A percentile compares a stretch with the other conserved stretches of the same genome.
Conservation (phyloP, 2,329 filamentous ascomycete species). For the Aspergillus fumigatiaffinis region DNA sequence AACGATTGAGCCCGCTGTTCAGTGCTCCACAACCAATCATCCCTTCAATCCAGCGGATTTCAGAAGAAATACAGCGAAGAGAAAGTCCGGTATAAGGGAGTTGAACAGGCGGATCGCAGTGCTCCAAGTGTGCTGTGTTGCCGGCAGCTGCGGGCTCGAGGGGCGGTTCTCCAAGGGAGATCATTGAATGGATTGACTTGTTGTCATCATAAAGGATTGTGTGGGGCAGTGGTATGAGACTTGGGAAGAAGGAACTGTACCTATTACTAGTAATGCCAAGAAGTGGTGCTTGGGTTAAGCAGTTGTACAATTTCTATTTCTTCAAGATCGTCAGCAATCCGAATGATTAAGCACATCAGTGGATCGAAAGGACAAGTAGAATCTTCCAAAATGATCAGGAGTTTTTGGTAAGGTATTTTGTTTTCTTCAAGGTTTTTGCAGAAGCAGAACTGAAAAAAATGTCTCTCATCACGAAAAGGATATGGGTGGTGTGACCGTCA, state of each 20-base stretch:
- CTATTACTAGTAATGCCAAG: slow-evolving; percentile 10
- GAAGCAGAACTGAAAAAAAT: slow-evolving; percentile 61
- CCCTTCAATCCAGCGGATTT: slow-evolving; percentile 16
- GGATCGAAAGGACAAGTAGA: slow-evolving; percentile 9
- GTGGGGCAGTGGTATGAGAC: slow-evolving; percentile 6
- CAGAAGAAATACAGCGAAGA: slow-evolving; percentile 12
- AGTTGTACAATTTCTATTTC: not conserved
- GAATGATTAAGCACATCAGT: not conserved
- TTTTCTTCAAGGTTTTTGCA: slow-evolving; percentile 57
- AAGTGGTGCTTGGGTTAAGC: not conserved
- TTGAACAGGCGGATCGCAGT: slow-evolving; percentile 25
- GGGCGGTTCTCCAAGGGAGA: slow-evolving; percentile 39
- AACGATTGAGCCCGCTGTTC: slow-evolving; percentile 24
- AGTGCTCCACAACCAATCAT: slow-evolving; percentile 45
- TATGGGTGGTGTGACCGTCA: not conserved
- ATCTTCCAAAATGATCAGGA: slow-evolving; percentile 39
- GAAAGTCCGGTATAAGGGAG: slow-evolving; percentile 46
- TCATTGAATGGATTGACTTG: slow-evolving; percentile 63
- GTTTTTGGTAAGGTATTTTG: slow-evolving; percentile 55
- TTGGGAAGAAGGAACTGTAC: slow-evolving; percentile 18
- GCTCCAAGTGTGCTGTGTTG: slow-evolving; percentile 13
- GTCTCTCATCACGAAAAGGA: slow-evolving; percentile 45
- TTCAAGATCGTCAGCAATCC: slow-evolving; percentile 12
- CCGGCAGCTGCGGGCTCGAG: slow-evolving; percentile 26
- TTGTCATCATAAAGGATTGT: slow-evolving; percentile 51